A percentile compares a stretch with the other conserved stretches of the same genome.
Conservation (phyloP, 345 rosid species). For the Syzygium aqueum region DNA sequence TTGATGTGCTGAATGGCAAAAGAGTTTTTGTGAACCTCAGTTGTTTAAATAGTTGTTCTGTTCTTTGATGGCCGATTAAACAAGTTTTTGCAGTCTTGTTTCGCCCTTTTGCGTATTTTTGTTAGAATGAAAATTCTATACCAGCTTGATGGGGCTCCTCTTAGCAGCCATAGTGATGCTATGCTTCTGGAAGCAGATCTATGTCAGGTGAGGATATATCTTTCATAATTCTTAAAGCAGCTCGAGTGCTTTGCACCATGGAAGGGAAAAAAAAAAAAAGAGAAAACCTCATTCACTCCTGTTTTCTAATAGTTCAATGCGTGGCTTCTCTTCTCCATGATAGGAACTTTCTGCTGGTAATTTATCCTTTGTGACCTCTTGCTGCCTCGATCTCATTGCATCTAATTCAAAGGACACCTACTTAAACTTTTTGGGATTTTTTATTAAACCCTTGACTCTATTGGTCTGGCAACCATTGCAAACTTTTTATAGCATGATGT, state of each 20-base stretch:
- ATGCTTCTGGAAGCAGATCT: neutral
- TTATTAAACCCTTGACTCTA: neutral
- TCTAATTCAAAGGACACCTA: neutral
- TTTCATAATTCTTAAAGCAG: neutral
- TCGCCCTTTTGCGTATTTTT: neutral
- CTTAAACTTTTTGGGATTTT: neutral
- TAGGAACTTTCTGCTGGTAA: neutral
- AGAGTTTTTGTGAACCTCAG: neutral
- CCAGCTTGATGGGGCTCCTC: constrained; percentile 1
- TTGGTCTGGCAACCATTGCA: neutral
- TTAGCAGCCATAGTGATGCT: neutral
- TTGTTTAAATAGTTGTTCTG: neutral
- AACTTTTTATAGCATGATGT: neutral
- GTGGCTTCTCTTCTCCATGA: neutral
- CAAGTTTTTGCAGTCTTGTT: neutral
- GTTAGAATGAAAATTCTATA: neutral
- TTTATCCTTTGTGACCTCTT: neutral
- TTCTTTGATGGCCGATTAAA: neutral
- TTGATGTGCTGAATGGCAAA: neutral
- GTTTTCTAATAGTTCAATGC: neutral
- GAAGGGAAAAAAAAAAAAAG: neutral
- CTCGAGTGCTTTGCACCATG: neutral
- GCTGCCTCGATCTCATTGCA: neutral
- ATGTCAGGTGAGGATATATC: neutral
- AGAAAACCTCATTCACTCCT: neutral